Percentiles rank a stretch among this genome's conserved stretches.
Conservation (phyloP, 345 rosid species). For the Citrus hindsii region DNA sequence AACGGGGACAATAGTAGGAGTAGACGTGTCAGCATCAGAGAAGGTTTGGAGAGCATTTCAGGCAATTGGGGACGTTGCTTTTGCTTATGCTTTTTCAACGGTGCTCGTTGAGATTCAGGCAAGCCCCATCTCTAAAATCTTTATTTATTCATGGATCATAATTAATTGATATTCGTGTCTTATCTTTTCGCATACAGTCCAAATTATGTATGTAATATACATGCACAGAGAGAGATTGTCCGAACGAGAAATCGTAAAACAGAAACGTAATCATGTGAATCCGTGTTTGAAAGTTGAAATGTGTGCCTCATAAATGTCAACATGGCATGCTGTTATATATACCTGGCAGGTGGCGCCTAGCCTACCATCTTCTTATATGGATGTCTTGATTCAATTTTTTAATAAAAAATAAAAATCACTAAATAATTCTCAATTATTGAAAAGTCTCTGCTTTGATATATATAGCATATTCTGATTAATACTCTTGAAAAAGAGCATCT, state of each 20-base stretch:
- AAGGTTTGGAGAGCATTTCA: constrained; percentile 84
- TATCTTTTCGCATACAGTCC: background rate
- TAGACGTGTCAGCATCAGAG: constrained; percentile 63
- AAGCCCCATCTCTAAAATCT: constrained; percentile 10
- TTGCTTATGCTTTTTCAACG: constrained; percentile 78
- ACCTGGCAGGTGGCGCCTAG: background rate
- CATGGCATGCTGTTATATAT: background rate
- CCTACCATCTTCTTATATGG: background rate
- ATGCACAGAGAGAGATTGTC: background rate
- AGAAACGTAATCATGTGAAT: background rate
- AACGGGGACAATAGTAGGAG: constrained; percentile 56
- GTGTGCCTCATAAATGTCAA: constrained; percentile 29
- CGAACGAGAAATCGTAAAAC: background rate
- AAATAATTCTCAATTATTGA: background rate
- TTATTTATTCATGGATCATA: background rate
- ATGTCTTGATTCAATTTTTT: background rate
- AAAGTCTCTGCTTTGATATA: background rate
- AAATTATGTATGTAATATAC: background rate
- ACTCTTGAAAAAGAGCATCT: background rate
- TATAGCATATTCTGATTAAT: background rate
- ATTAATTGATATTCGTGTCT: background rate
- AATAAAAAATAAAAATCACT: no score
- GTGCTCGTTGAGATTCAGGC: constrained; percentile 87
- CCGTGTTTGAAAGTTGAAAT: constrained; percentile 16
- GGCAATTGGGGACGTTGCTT: constrained; percentile 79